Percentiles rank a stretch among this genome's conserved stretches.
phyloP scores from a whole-genome alignment of 768 basidiomycete species.

The Boletus coccyginus region DNA sequence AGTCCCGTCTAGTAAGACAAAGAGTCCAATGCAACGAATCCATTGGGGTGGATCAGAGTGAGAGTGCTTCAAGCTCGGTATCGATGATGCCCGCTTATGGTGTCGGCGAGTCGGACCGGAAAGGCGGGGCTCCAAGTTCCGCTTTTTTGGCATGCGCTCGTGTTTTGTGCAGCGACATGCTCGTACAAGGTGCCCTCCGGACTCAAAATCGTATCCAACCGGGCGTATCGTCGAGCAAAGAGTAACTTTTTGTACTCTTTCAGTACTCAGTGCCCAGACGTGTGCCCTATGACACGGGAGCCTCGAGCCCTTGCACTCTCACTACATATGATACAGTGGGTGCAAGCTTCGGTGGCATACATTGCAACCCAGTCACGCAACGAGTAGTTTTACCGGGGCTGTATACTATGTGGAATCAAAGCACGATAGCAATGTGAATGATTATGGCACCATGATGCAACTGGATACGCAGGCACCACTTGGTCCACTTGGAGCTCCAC shows the following conservation, averaged over 20 bases:
- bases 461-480: no score
- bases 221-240: slow-evolving; percentile 81
- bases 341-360: slow-evolving; percentile 8
- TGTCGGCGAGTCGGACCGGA: neutral
- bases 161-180: slow-evolving; percentile 35
- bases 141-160: neutral
- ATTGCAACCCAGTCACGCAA: neutral
- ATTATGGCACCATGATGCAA: no score
- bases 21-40: no score
- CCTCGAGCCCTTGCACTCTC: neutral
- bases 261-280: neutral
- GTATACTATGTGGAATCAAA: neutral
- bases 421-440: neutral
- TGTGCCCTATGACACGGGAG: neutral
- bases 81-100: no score
- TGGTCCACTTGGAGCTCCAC: no score
- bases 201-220: slow-evolving; percentile 54
- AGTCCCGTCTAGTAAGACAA: no score
- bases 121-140: neutral
- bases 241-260: slow-evolving; percentile 27
- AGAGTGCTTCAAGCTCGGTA: no score
- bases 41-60: no score
- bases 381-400: neutral
- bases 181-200: slow-evolving; percentile 77
- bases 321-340: neutral